A percentile compares a stretch with the other conserved stretches of the same genome.
Conservation (phyloP, 345 rosid species). For the Salix udensis region DNA sequence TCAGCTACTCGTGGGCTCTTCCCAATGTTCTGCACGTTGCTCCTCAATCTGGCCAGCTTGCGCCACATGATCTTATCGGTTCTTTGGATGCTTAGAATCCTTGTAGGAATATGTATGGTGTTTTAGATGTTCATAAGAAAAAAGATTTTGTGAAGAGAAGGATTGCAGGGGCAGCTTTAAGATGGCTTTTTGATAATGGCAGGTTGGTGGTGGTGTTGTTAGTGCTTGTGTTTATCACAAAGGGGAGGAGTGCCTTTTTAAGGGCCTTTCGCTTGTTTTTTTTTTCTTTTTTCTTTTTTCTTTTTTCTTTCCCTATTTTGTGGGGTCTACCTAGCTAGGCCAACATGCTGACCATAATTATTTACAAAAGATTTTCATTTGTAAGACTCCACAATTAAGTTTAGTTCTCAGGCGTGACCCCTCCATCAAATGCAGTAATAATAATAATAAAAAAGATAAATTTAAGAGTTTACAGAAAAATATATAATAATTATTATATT, state of each 20-base stretch:
- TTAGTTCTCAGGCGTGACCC: neutral
- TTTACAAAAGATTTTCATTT: neutral
- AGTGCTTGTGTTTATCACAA: slow-evolving; percentile 42
- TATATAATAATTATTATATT: no score
- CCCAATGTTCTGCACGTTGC: slow-evolving; percentile 47
- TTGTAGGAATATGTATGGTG: neutral
- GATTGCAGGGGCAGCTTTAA: neutral
- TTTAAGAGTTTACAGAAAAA: no score
- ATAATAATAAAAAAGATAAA: no score
- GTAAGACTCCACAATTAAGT: neutral
- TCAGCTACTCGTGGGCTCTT: slow-evolving; percentile 75
- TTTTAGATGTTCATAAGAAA: neutral
- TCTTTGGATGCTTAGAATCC: neutral
- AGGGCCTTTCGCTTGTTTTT: slow-evolving; percentile 10
- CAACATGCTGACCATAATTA: slow-evolving; percentile 41
- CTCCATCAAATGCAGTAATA: neutral
- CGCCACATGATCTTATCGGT: slow-evolving; percentile 32
- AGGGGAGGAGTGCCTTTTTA: slow-evolving; percentile 29
- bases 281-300: neutral
- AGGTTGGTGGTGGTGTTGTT: slow-evolving; percentile 29
- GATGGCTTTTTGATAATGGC: slow-evolving; percentile 25
- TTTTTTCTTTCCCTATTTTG: neutral
- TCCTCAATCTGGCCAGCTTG: slow-evolving; percentile 32
- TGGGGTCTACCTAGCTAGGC: slow-evolving; percentile 38
- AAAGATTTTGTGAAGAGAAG: neutral